Base-by-base conservation (phyloP, 495 filamentous ascomycete genomes). In the Talaromyces adpressus region DNA sequence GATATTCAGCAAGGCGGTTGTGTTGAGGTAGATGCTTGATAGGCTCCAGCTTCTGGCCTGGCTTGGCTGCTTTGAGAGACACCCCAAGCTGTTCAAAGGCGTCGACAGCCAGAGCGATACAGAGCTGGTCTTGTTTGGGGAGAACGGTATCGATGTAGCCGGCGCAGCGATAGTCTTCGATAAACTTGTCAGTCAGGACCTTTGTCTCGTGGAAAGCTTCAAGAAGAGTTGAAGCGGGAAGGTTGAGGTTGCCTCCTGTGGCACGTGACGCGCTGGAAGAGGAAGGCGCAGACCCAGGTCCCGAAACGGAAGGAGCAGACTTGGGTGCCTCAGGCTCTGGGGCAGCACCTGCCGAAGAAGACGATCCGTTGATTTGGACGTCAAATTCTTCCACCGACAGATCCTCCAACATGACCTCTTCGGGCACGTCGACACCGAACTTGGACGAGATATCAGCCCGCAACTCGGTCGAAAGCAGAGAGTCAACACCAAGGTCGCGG, bases 401-500 rank as follows among this genome's bases (percentile, higher is more conserved):
- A 27, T 27, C 60, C 16, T 62, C 60, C 27, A 25, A 32, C 23
- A 23, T 32, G n/a, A 29, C 23, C 22, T 63, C 41, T 23, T 53
- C 58, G 18, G 41, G 32, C 16, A 18, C 62, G 14, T 47, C 58
- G 29, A 45, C 41, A 0, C 41, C 41, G n/a, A 45, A 45, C 41
- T 45, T 45, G 41, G 41, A 45, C 14, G 41, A 45, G 41, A 45
- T 45, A 18, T 45, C 41, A 11, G 41, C 41, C 6, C 41, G 41
- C 14, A 45, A 18, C 70, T 84, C 81, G 78, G 79, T 82, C 9
- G 73, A 75, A 68, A 81, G 73, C 0, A 84, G 69, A 1, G 79
- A 84, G 54, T 84, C 81, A 41, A 84, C 79, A 3, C 81, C 79
- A 30, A 84, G 30, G 5, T 84, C 77, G 6, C 69, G 72, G 9